phyloP scores from a whole-genome alignment of 352 stramenopile species.

The Phytophthora fragariae region DNA sequence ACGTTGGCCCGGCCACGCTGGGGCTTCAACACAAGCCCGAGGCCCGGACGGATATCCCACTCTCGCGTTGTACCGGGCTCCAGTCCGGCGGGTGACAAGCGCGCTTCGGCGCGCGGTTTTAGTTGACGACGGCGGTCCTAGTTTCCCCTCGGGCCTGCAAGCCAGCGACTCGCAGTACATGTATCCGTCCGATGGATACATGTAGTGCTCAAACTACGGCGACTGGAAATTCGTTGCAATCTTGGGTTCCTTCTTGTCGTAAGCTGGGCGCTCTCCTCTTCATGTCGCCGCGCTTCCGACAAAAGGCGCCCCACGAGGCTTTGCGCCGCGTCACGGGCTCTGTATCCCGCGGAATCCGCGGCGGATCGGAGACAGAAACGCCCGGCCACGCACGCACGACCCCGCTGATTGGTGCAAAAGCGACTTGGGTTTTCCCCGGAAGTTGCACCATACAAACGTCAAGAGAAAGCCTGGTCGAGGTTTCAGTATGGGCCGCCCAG shows the following conservation, averaged over 20 bases:
- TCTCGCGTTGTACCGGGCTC: constrained; percentile 10
- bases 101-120: constrained; percentile 12
- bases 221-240: constrained; percentile 28
- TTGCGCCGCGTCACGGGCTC: constrained; percentile 13
- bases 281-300: constrained; percentile 19
- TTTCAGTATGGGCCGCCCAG: constrained; percentile 21
- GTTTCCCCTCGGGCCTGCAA: neutral
- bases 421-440: constrained; percentile 6
- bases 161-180: neutral
- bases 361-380: constrained; percentile 12
- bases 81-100: constrained; percentile 28
- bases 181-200: neutral
- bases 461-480: constrained; percentile 21
- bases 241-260: neutral
- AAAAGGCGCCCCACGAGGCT: constrained; percentile 8
- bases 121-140: neutral
- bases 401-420: constrained; percentile 23
- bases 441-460: constrained; percentile 35
- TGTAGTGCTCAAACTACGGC: constrained; percentile 5
- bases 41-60: constrained; percentile 19
- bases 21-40: constrained; percentile 21
- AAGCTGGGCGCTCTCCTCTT: constrained; percentile 10
- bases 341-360: neutral
- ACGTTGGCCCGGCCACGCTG: constrained; percentile 17
- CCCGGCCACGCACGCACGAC: constrained; percentile 17